phyloP scores from a whole-genome alignment of 2,329 filamentous ascomycete species.

The Pseudogymnoascus verrucosus region DNA sequence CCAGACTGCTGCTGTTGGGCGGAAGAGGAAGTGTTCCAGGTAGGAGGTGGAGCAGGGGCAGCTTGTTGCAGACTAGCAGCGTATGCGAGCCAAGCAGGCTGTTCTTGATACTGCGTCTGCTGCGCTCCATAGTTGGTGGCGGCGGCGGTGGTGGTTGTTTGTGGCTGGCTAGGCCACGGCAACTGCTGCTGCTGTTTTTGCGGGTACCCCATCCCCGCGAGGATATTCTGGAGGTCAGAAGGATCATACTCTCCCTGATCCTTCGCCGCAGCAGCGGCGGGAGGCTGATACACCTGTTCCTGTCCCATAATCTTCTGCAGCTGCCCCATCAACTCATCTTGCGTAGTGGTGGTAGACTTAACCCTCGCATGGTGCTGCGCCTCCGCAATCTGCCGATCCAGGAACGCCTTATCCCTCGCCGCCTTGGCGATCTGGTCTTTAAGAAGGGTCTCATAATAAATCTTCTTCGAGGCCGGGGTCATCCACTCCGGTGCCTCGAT shows the following conservation, averaged over 20 bases:
- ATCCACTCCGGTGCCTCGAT: constrained; percentile 47
- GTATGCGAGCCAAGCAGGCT: neutral
- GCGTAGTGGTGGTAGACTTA: too few species aligned
- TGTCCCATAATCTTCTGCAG: neutral
- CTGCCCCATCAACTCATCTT: neutral
- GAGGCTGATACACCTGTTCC: neutral
- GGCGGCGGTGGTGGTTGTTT: too few species aligned
- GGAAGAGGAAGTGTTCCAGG: too few species aligned
- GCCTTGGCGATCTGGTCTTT: constrained; percentile 30
- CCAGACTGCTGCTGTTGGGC: neutral
- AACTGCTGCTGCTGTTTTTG: neutral
- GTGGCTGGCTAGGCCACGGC: neutral
- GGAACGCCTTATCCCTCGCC: constrained; percentile 32
- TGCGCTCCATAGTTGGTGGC: too few species aligned
- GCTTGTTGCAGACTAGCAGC: neutral
- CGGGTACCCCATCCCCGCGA: neutral
- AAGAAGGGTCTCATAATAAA: neutral
- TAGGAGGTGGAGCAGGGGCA: neutral
- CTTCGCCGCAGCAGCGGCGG: neutral
- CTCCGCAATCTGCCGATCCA: constrained; percentile 28
- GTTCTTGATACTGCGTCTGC: neutral
- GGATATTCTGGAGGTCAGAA: neutral
- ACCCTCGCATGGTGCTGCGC: neutral
- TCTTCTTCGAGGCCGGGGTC: constrained; percentile 12
- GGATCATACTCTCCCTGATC: neutral